Evolutionary conservation across 352 stramenopile genomes (phyloP).

Genomic region (Pythium folliculosum): DNA sequence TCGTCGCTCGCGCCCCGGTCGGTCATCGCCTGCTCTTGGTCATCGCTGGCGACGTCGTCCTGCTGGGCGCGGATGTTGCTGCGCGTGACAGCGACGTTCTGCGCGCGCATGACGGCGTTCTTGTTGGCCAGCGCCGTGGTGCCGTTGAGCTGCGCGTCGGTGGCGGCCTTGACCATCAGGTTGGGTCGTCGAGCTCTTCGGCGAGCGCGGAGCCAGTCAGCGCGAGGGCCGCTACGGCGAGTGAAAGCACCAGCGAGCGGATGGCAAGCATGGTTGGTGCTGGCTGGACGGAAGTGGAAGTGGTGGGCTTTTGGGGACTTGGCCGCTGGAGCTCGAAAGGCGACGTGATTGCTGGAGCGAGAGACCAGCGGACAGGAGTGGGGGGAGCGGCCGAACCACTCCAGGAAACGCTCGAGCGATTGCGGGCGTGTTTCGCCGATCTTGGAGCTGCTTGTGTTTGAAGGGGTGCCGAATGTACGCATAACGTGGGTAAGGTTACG

Average conservation of each 20-base stretch:
- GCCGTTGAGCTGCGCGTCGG: constrained; percentile 11
- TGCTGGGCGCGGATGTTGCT: constrained; percentile 23
- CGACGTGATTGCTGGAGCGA: background rate
- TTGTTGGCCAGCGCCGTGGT: constrained; percentile 24
- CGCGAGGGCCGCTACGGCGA: constrained; percentile 11
- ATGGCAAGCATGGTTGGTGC: constrained; percentile 4
- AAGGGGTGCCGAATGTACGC: background rate
- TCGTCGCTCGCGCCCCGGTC: no score
- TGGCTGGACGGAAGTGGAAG: background rate
- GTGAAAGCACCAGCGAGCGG: constrained; percentile 14
- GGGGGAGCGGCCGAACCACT: no score
- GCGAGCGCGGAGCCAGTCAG: background rate
- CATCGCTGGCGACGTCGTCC: background rate
- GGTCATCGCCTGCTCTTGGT: background rate
- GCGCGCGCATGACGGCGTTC: constrained; percentile 8
- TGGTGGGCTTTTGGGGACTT: no score
- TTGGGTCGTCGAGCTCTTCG: background rate
- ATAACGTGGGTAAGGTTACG: background rate
- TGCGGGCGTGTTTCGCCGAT: background rate
- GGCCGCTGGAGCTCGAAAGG: constrained; percentile 5
- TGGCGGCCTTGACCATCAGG: constrained; percentile 1
- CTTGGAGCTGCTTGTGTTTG: background rate
- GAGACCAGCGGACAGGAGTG: background rate
- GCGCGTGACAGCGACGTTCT: constrained; percentile 24
- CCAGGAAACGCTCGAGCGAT: background rate